Percentiles rank a stretch among this genome's conserved stretches.
phyloP scores from a whole-genome alignment of 495 filamentous ascomycete species.

The Collariella sp. region DNA sequence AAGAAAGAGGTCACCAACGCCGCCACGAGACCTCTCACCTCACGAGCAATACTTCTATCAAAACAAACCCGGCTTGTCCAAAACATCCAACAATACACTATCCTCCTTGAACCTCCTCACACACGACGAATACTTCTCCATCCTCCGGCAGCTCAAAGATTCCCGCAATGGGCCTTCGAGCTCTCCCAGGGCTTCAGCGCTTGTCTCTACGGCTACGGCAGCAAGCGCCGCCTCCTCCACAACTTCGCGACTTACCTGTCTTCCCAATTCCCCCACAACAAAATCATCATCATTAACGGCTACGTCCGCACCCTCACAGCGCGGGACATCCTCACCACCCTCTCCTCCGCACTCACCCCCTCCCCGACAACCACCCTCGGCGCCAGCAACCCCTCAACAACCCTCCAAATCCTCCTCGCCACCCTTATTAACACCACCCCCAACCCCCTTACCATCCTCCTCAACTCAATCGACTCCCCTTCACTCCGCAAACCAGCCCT shows the following conservation, averaged over 20 bases:
- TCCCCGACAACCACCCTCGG: constrained; percentile 32
- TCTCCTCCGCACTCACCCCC: constrained; percentile 57
- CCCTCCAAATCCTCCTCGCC: constrained; percentile 51
- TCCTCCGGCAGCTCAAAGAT: constrained; percentile 63
- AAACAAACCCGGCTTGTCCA: constrained; percentile 68
- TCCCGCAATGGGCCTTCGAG: constrained; percentile 90
- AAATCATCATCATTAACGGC: constrained; percentile 81
- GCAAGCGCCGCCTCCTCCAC: constrained; percentile 68
- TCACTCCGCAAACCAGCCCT: constrained; percentile 60
- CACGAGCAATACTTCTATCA: constrained; percentile 93
- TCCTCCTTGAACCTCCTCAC: constrained; percentile 66
- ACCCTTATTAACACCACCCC: constrained; percentile 29
- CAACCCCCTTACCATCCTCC: constrained; percentile 52
- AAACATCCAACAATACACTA: constrained; percentile 82
- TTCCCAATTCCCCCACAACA: constrained; percentile 31
- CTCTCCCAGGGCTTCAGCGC: constrained; percentile 81
- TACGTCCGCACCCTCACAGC: constrained; percentile 69
- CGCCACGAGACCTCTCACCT: constrained; percentile 67
- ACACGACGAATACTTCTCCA: constrained; percentile 82
- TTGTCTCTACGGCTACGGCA: constrained; percentile 87
- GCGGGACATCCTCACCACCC: constrained; percentile 66
- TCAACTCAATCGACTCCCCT: constrained; percentile 78
- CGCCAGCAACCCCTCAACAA: constrained; percentile 34
- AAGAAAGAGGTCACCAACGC: constrained; percentile 67
- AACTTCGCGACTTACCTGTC: constrained; percentile 70